Percentiles rank a stretch among this genome's conserved stretches.
Evolutionary conservation across 176 grass and related monocot genomes (phyloP).

Genomic region (Oryza rufipogon): DNA sequence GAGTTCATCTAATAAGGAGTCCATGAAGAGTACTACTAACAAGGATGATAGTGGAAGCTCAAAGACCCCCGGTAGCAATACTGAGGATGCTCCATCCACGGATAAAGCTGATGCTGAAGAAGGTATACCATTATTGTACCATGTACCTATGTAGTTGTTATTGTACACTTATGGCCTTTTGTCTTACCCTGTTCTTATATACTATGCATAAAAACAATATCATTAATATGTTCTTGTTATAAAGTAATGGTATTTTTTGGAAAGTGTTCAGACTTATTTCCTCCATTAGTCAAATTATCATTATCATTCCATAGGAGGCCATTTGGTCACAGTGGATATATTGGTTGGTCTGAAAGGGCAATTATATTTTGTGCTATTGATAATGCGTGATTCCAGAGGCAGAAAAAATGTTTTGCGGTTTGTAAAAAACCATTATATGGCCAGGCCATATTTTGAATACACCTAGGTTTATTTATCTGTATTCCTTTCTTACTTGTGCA

Average conservation of each 20-base stretch:
- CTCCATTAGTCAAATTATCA: background rate
- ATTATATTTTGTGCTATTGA: background rate
- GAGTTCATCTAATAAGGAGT: slow-evolving; percentile 51
- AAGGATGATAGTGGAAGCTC: slow-evolving; percentile 61
- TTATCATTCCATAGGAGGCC: background rate
- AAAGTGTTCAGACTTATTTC: background rate
- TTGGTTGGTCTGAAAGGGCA: background rate
- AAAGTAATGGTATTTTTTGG: slow-evolving; percentile 15
- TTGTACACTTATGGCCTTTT: background rate
- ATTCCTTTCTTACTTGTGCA: background rate
- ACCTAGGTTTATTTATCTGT: background rate
- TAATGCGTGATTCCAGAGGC: background rate
- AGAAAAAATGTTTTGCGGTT: slow-evolving; percentile 28
- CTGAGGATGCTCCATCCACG: slow-evolving; percentile 36
- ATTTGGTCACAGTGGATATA: slow-evolving; percentile 4
- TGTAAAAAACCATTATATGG: background rate
- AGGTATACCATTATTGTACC: slow-evolving; percentile 46
- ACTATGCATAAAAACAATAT: background rate
- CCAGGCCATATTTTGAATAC: background rate
- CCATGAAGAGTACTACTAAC: slow-evolving; percentile 54
- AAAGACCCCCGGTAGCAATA: slow-evolving; percentile 55
- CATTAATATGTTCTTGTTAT: background rate
- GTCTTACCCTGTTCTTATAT: background rate
- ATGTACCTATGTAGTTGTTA: background rate
- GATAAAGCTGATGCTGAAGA: slow-evolving; percentile 47